phyloP scores from a whole-genome alignment of 352 stramenopile genomes.

The Pilasporangium apinafurcum region DNA sequence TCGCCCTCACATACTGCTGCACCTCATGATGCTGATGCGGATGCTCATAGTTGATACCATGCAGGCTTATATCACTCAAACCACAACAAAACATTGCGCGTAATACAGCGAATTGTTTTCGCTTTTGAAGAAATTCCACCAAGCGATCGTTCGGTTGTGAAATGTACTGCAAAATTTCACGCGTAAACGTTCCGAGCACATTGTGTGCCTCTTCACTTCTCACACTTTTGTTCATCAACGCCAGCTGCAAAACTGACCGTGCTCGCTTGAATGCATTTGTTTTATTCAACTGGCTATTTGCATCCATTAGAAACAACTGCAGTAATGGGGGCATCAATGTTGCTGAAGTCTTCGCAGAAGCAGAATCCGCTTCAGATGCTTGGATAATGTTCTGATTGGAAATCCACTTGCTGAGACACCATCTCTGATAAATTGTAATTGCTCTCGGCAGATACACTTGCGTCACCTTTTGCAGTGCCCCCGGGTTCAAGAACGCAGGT shows the following conservation, averaged over 20 bases:
- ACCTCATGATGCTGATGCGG: conserved; percentile 20
- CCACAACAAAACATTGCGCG: conserved; percentile 63
- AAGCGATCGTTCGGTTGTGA: conserved; percentile 48
- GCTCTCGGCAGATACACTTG: conserved; percentile 42
- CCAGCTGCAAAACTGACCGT: conserved; percentile 33
- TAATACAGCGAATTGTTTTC: conserved; percentile 56
- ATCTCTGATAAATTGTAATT: conserved; percentile 67
- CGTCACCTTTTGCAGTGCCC: conserved; percentile 32
- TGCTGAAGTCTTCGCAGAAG: conserved; percentile 31
- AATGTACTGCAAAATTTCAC: conserved; percentile 47
- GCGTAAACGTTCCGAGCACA: conserved; percentile 44
- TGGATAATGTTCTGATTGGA: conserved; percentile 48
- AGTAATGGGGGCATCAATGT: conserved; percentile 51
- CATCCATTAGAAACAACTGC: conserved; percentile 55
- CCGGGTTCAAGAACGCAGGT: conserved; percentile 37
- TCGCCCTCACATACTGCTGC: conserved; percentile 47
- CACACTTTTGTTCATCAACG: conserved; percentile 27
- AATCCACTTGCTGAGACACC: conserved; percentile 58
- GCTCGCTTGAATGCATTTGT: conserved; percentile 45
- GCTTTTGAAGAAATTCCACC: conserved; percentile 57
- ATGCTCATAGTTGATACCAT: conserved; percentile 21
- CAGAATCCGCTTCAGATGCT: conserved; percentile 33
- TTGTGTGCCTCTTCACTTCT: conserved; percentile 48
- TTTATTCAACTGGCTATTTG: conserved; percentile 42
- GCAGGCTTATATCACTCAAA: conserved; percentile 50